Evolutionary conservation across 2,329 filamentous ascomycete genomes (phyloP).

Genomic region (Beauveria scarabaeidicola): DNA sequence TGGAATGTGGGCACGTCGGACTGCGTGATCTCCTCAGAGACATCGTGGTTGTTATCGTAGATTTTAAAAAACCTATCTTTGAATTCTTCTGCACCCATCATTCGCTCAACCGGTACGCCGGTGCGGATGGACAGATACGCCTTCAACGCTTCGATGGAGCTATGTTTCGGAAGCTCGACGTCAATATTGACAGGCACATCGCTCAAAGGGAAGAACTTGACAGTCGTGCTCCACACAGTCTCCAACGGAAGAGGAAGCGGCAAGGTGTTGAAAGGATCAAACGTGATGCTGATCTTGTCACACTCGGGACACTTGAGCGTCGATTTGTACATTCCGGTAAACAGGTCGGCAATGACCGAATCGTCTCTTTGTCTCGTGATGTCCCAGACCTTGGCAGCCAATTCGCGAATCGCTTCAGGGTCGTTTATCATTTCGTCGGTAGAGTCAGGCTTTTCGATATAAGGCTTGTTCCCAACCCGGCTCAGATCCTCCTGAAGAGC

Average conservation of each 20-base stretch:
- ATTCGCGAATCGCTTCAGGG: constrained; percentile 66
- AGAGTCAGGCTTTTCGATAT: constrained; percentile 94
- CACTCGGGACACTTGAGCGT: constrained; percentile 88
- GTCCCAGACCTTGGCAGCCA: constrained; percentile 83
- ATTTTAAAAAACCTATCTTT: constrained; percentile 79
- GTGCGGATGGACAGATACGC: constrained; percentile 60
- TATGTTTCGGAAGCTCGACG: constrained; percentile 73
- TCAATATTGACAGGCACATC: constrained; percentile 62
- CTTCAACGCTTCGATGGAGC: constrained; percentile 60
- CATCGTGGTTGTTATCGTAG: constrained; percentile 59
- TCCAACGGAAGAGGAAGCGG: constrained; percentile 85
- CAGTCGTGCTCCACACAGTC: constrained; percentile 65
- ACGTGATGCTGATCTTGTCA: constrained; percentile 94
- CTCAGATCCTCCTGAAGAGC: constrained; percentile 93
- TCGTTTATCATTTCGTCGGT: constrained; percentile 92
- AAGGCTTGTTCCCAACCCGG: constrained; percentile 88
- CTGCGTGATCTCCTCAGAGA: constrained; percentile 62
- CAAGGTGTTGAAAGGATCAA: constrained; percentile 93
- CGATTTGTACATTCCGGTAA: constrained; percentile 97
- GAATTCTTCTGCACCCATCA: constrained; percentile 81
- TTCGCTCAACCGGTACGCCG: constrained; percentile 52
- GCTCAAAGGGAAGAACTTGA: constrained; percentile 72
- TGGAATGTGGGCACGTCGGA: constrained; percentile 62
- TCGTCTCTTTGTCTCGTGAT: constrained; percentile 91
- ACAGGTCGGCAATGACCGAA: constrained; percentile 89